phyloP scores from a whole-genome alignment of 75 land plant species.

The Larix kaempferi region DNA sequence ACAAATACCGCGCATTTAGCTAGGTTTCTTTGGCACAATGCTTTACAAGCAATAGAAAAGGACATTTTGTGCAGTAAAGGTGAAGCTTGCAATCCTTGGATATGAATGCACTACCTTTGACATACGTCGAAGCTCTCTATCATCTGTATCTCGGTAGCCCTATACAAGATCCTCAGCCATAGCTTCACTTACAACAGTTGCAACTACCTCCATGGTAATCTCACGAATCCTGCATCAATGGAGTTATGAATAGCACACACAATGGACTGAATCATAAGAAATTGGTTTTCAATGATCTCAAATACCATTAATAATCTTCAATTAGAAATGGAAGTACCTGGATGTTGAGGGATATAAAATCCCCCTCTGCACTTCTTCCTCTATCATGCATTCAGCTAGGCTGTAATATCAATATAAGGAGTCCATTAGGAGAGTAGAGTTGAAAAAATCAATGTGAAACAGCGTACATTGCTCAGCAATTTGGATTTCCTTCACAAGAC shows the following conservation, averaged over 20 bases:
- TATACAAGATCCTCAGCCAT: constrained; percentile 87
- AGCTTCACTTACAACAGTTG: constrained; percentile 86
- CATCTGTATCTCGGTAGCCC: constrained; percentile 77
- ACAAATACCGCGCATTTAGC: no score
- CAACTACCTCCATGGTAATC: constrained; percentile 88
- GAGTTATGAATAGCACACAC: background rate
- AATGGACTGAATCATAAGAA: constrained; percentile 1
- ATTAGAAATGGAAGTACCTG: constrained; percentile 38
- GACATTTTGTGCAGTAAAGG: background rate
- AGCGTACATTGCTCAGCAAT: no score
- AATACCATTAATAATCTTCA: no score
- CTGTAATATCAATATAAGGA: constrained; percentile 28
- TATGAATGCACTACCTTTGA: constrained; percentile 30
- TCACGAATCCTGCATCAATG: constrained; percentile 69
- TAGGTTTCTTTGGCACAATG: background rate
- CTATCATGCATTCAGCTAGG: constrained; percentile 87
- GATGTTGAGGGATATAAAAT: constrained; percentile 85
- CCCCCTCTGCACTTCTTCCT: constrained; percentile 75
- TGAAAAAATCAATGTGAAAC: background rate
- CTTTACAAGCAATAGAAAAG: background rate
- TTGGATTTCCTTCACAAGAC: no score
- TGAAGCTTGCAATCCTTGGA: background rate
- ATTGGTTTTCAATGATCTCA: background rate
- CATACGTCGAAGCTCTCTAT: constrained; percentile 67
- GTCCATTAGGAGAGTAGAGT: background rate